A percentile compares a stretch with the other conserved stretches of the same genome.
phyloP scores from a whole-genome alignment of 306 rosid species.

The Castanea mollissima region DNA sequence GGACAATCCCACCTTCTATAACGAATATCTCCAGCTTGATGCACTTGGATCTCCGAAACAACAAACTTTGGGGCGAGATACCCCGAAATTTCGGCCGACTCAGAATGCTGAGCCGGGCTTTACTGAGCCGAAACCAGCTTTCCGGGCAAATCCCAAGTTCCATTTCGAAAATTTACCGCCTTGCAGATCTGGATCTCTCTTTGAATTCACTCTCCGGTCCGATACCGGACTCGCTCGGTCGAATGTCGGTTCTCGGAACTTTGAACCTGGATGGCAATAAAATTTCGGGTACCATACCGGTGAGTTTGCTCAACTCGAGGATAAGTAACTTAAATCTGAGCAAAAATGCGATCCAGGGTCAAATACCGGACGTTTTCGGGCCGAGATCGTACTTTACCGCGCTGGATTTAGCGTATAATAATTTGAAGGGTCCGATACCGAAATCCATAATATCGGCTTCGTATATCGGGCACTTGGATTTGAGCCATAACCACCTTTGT shows the following conservation, averaged over 20 bases:
- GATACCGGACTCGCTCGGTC: conserved; percentile 62
- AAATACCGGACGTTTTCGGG: conserved; percentile 58
- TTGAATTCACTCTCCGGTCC: conserved; percentile 55
- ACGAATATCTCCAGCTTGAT: conserved; percentile 47
- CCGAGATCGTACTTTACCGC: conserved; percentile 68
- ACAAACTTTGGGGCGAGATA: conserved; percentile 55
- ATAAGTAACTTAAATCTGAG: conserved; percentile 75
- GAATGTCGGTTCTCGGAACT: conserved; percentile 73
- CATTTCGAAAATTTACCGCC: conserved; percentile 63
- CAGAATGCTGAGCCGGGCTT: conserved; percentile 77
- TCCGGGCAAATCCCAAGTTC: conserved; percentile 62
- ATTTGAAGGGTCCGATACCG: conserved; percentile 60
- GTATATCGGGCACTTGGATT: conserved; percentile 82
- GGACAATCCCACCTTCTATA: conserved; percentile 58
- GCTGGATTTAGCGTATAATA: conserved; percentile 68
- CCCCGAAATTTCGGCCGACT: conserved; percentile 50
- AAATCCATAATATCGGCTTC: conserved; percentile 55
- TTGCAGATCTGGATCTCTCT: conserved; percentile 86
- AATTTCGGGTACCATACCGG: conserved; percentile 56
- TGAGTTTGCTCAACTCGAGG: conserved; percentile 50
- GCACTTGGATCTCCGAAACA: conserved; percentile 89
- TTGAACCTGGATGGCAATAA: conserved; percentile 68
- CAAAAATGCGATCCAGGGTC: conserved; percentile 47
- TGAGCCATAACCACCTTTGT: conserved; percentile 89
- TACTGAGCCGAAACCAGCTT: conserved; percentile 65